phyloP scores from a whole-genome alignment of 1,284 basidiomycete genomes.

The Sphagnurus paluster region DNA sequence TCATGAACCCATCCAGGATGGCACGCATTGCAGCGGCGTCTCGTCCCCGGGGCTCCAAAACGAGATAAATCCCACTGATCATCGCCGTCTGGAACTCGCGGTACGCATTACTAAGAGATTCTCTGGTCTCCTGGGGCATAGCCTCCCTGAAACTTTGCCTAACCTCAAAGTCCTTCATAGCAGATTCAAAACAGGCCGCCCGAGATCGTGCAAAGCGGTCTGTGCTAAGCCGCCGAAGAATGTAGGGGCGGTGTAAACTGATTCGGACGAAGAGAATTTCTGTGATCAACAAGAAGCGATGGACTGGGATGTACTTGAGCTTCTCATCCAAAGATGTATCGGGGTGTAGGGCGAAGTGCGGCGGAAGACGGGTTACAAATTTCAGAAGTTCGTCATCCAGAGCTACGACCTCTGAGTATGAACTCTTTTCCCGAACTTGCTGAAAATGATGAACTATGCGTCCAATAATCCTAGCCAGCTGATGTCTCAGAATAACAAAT shows the following conservation, averaged over 20 bases:
- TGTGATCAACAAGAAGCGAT: constrained; percentile 78
- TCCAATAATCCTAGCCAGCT: constrained; percentile 84
- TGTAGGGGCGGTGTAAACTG: constrained; percentile 76
- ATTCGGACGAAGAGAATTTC: constrained; percentile 81
- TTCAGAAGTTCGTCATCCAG: constrained; percentile 86
- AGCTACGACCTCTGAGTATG: constrained; percentile 82
- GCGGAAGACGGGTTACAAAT: constrained; percentile 77
- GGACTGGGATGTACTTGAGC: constrained; percentile 64
- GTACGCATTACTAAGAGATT: constrained; percentile 76
- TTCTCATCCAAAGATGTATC: constrained; percentile 78
- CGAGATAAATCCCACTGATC: constrained; percentile 83
- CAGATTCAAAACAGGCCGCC: constrained; percentile 77
- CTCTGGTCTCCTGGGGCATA: constrained; percentile 59
- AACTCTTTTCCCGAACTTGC: constrained; percentile 78
- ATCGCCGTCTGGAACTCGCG: constrained; percentile 84
- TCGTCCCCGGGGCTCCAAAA: constrained; percentile 71
- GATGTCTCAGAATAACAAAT: constrained; percentile 86
- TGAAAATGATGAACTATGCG: constrained; percentile 96
- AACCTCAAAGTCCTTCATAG: constrained; percentile 73
- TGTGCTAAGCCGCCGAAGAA: constrained; percentile 68
- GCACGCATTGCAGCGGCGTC: constrained; percentile 70
- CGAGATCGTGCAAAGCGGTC: constrained; percentile 78
- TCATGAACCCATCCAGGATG: constrained; percentile 76
- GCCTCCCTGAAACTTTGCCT: constrained; percentile 64
- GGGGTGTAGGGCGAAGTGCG: constrained; percentile 74